phyloP scores from a whole-genome alignment of 139 green algal genomes.

The Chlorella sorokiniana region DNA sequence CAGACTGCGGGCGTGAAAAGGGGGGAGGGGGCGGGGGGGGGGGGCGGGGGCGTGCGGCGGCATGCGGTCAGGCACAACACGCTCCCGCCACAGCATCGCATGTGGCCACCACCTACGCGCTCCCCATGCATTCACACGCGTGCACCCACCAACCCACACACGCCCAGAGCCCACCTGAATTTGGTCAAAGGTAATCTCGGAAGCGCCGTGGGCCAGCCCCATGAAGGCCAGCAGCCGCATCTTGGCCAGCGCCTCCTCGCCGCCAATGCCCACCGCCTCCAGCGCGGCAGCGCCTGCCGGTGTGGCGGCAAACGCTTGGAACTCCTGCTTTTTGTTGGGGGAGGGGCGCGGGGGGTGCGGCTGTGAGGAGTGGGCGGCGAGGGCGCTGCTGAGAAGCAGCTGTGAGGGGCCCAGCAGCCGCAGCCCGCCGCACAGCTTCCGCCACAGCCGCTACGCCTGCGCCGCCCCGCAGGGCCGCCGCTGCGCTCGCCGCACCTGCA shows the following conservation, averaged over 20 bases:
- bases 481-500: conserved; percentile 9
- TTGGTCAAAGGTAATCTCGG: conserved; percentile 38
- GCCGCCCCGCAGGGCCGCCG: neutral
- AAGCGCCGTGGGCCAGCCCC: conserved; percentile 34
- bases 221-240: conserved; percentile 48
- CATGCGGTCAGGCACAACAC: neutral
- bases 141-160: no score
- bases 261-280: neutral
- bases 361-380: no score
- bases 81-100: neutral
- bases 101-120: no score
- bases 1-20: neutral
- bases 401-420: no score
- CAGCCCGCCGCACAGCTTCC: no score
- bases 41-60: neutral
- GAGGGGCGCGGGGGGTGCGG: neutral
- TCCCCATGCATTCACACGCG: no score
- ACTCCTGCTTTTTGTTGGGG: conserved; percentile 9
- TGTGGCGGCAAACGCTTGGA: conserved; percentile 30
- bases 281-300: neutral
- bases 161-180: conserved; percentile 31
- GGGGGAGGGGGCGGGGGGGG: neutral
- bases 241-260: conserved; percentile 36
- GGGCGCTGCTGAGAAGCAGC: no score
- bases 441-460: neutral